Conservation (phyloP, 176 grass and related monocot genomes). For the Phoenix dactylifera region DNA sequence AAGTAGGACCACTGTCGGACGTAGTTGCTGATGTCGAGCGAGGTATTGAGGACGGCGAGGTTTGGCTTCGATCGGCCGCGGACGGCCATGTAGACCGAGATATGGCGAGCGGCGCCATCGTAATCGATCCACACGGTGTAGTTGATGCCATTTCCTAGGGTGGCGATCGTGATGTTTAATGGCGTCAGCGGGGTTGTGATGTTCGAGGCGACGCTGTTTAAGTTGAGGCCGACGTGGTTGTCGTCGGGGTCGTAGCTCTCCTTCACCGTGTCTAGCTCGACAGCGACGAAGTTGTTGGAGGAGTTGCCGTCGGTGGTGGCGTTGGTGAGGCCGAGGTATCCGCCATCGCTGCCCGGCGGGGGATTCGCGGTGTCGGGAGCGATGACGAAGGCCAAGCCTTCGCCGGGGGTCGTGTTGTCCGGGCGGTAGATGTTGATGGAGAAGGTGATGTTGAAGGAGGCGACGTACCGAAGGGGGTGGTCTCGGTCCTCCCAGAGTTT, state of each 20-base stretch:
- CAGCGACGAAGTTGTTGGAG: conserved; percentile 26
- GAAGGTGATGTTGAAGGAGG: conserved; percentile 53
- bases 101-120: conserved; percentile 35
- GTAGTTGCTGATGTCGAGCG: conserved; percentile 42
- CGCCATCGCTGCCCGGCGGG: conserved; percentile 26
- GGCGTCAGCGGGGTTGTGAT: conserved; percentile 20
- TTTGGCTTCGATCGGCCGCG: conserved; percentile 13
- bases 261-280: conserved; percentile 69
- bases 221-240: conserved; percentile 85
- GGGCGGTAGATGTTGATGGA: conserved; percentile 36
- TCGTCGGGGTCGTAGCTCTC: conserved; percentile 51
- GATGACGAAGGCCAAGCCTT: conserved; percentile 34
- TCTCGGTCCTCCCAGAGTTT: conserved; percentile 20
- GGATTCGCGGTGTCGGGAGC: conserved; percentile 15
- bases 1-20: conserved; percentile 37
- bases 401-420: conserved; percentile 1
- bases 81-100: conserved; percentile 43
- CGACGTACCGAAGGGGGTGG: conserved; percentile 8
- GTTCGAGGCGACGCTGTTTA: conserved; percentile 46
- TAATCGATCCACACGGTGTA: conserved; percentile 67
- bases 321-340: conserved; percentile 57
- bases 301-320: neutral
- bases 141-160: conserved; percentile 9
- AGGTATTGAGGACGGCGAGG: conserved; percentile 25
- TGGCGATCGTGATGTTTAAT: conserved; percentile 53